Evolutionary conservation across 805 yeast species (phyloP).

Genomic region (Zygosaccharomyces kombuchaensis): DNA sequence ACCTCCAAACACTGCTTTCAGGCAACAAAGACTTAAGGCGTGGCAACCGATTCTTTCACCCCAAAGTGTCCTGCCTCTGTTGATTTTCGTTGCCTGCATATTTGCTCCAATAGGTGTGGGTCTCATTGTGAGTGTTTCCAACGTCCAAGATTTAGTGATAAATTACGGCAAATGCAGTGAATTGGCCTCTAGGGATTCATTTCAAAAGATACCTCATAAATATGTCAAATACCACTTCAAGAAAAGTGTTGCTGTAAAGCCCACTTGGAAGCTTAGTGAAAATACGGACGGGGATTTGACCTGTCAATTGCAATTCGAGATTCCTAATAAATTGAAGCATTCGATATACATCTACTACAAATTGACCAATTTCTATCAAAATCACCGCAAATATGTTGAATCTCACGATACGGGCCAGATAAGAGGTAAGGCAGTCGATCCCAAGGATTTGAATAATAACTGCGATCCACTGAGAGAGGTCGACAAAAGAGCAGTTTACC

Average conservation of each 20-base stretch:
- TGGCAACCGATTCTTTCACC: constrained; percentile 90
- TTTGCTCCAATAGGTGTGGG: constrained; percentile 92
- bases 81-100: constrained; percentile 66
- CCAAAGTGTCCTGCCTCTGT: constrained; percentile 79
- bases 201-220: constrained; percentile 52
- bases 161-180: constrained; percentile 70
- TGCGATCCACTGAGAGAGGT: constrained; percentile 37
- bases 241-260: constrained; percentile 33
- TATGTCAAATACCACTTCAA: constrained; percentile 62
- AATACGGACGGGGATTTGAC: constrained; percentile 39
- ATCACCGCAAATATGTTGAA: constrained; percentile 89
- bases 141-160: constrained; percentile 68
- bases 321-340: constrained; percentile 65
- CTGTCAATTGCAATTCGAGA: constrained; percentile 67
- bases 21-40: constrained; percentile 62
- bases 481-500: constrained; percentile 49
- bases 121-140: constrained; percentile 68
- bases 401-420: constrained; percentile 79
- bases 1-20: constrained; percentile 72
- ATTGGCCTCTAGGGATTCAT: constrained; percentile 43
- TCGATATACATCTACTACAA: constrained; percentile 78
- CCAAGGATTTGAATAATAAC: constrained; percentile 44
- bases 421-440: constrained; percentile 64
- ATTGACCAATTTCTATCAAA: constrained; percentile 87
- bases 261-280: constrained; percentile 57